Evolutionary conservation across 75 land plant species (phyloP).

Genomic region (Ceratopteris richardii): DNA sequence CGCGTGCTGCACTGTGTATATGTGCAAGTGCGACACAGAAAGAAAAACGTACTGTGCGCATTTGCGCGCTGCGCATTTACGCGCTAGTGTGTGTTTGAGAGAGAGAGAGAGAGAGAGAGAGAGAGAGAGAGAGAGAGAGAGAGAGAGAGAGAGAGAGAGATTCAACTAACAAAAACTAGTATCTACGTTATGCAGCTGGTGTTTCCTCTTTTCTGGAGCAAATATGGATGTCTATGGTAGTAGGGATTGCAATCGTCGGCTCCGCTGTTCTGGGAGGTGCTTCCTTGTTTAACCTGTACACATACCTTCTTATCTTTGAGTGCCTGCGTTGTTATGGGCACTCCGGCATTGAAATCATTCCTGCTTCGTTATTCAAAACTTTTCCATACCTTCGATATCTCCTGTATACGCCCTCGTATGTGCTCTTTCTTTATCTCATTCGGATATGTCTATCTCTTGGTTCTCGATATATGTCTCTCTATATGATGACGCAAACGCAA

Average conservation of each 20-base stretch:
- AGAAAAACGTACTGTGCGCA: no score
- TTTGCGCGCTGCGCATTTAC: no score
- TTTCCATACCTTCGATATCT: slow-evolving; percentile 61
- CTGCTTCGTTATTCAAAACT: slow-evolving; percentile 27
- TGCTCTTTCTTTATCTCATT: background rate
- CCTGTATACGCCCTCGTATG: slow-evolving; percentile 79
- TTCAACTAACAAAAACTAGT: no score
- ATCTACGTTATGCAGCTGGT: slow-evolving; percentile 71
- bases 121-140: background rate
- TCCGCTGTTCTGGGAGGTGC: slow-evolving; percentile 43
- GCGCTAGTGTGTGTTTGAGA: no score
- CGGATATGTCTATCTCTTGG: no score
- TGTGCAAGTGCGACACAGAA: no score
- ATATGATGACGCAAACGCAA: no score
- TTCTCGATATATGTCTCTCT: no score
- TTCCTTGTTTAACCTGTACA: slow-evolving; percentile 42
- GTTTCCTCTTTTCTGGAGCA: slow-evolving; percentile 63
- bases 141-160: no score
- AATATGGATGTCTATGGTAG: slow-evolving; percentile 30
- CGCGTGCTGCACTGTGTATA: no score
- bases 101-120: background rate
- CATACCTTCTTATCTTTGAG: slow-evolving; percentile 57
- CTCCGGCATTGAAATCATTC: slow-evolving; percentile 62
- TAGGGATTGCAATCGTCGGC: slow-evolving; percentile 50
- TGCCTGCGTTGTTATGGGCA: slow-evolving; percentile 73